Conservation (phyloP, 306 rosid species). For the Castanea sativa region DNA sequence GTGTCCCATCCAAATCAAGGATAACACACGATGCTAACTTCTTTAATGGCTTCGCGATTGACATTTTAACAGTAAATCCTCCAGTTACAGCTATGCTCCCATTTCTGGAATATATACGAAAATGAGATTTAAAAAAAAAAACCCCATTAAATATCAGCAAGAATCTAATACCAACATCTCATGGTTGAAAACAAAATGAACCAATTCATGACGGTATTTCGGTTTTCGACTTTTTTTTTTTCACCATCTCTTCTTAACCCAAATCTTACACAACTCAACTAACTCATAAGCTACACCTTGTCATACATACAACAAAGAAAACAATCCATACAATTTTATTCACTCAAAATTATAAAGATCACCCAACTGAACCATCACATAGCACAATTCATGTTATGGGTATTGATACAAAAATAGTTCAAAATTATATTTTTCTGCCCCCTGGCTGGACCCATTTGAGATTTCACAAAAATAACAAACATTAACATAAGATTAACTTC, state of each 20-base stretch:
- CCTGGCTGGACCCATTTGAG: no score
- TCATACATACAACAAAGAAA: neutral
- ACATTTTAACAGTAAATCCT: slow-evolving; percentile 37
- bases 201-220: neutral
- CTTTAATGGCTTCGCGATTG: slow-evolving; percentile 36
- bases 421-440: no score
- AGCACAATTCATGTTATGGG: neutral
- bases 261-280: neutral
- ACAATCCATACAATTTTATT: no score
- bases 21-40: slow-evolving; percentile 58
- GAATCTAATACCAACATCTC: neutral
- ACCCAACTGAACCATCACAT: neutral
- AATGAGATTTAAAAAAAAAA: neutral
- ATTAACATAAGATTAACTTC: no score
- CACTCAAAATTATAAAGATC: neutral
- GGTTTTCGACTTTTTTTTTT: neutral
- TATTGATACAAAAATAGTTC: no score
- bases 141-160: neutral
- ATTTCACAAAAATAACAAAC: no score
- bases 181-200: neutral
- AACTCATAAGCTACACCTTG: neutral
- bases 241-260: neutral
- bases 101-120: neutral
- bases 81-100: slow-evolving; percentile 3
- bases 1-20: slow-evolving; percentile 91